Evolutionary conservation across 1,139 yeast genomes (phyloP).

Genomic region (Yamadazyma pseudoaaseri): DNA sequence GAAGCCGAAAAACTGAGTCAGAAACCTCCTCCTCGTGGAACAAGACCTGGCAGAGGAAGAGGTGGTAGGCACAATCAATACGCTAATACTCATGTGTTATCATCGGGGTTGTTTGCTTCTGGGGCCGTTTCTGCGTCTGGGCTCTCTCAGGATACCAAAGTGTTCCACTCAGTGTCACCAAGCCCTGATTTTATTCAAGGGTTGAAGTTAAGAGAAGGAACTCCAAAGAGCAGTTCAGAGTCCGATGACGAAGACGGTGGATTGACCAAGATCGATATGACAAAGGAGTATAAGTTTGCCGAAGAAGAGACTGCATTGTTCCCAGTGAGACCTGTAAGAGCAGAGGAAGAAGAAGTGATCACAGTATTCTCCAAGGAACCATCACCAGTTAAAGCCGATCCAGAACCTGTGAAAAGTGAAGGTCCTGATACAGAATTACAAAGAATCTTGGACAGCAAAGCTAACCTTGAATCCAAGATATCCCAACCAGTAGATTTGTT

Average conservation of each 20-base stretch:
- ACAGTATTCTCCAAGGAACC: conserved; percentile 10
- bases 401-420: conserved; percentile 35
- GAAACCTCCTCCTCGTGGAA: conserved; percentile 26
- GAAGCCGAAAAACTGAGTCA: conserved; percentile 19
- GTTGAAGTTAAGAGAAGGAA: conserved; percentile 30
- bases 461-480: conserved; percentile 29
- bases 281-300: conserved; percentile 51
- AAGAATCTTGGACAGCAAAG: conserved; percentile 27
- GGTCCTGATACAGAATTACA: conserved; percentile 29
- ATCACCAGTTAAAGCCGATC: conserved; percentile 16
- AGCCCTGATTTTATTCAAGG: conserved; percentile 42
- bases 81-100: conserved; percentile 66
- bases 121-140: conserved; percentile 51
- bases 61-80: conserved; percentile 43
- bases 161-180: conserved; percentile 20
- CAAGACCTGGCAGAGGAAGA: conserved; percentile 30
- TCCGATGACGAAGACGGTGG: conserved; percentile 38
- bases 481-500: conserved; percentile 30
- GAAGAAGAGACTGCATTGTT: conserved; percentile 45
- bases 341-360: conserved; percentile 11
- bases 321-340: conserved; percentile 43
- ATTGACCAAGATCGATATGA: conserved; percentile 58
- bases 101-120: conserved; percentile 70
- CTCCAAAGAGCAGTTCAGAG: conserved; percentile 14
- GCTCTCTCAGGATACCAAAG: conserved; percentile 14